A percentile compares a stretch with the other conserved stretches of the same genome.
Evolutionary conservation across 2,329 filamentous ascomycete species (phyloP).

Genomic region (Knufia petricola): DNA sequence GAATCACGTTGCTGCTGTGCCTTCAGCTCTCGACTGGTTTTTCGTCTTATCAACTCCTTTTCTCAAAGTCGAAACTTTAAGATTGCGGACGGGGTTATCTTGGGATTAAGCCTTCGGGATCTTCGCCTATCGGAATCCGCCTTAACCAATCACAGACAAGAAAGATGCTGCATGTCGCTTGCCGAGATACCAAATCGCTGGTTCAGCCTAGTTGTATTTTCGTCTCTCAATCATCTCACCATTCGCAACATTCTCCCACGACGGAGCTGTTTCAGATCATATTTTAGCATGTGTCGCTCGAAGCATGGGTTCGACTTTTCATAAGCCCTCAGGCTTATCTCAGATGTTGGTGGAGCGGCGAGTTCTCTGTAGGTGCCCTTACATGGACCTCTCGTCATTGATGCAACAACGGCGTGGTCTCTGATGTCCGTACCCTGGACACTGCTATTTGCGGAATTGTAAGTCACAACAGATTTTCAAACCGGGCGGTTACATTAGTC

Average conservation of each 20-base stretch:
- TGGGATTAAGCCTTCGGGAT: too few relatives aligned
- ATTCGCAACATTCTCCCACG: too few relatives aligned
- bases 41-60: background rate
- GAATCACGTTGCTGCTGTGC: too few relatives aligned
- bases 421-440: background rate
- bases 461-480: background rate
- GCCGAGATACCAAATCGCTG: too few relatives aligned
- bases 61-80: background rate
- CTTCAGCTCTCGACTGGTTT: background rate
- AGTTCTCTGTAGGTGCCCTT: too few relatives aligned
- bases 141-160: background rate
- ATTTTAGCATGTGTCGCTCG: background rate
- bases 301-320: background rate
- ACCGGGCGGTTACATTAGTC: background rate
- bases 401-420: too few relatives aligned
- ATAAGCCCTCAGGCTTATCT: background rate
- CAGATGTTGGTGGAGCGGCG: too few relatives aligned
- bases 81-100: background rate
- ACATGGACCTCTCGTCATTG: too few relatives aligned
- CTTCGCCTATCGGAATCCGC: too few relatives aligned
- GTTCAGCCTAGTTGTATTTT: too few relatives aligned
- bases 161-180: background rate
- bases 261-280: background rate
- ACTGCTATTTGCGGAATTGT: background rate
- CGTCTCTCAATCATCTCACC: too few relatives aligned